Conservation (phyloP, 352 stramenopile genomes). For the Paralagenidium karlingii region DNA sequence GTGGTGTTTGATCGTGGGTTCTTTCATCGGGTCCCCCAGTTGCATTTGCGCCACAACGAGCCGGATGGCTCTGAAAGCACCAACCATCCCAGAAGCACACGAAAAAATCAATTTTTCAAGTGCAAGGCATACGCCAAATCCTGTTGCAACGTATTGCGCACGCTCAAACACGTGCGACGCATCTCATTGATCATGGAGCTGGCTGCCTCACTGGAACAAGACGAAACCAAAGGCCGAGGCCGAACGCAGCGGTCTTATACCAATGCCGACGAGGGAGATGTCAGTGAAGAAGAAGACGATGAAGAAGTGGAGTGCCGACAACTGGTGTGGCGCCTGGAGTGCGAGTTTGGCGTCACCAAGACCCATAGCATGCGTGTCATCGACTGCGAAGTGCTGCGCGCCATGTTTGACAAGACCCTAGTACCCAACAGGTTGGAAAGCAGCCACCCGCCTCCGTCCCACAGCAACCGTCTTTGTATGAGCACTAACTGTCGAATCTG, state of each 20-base stretch:
- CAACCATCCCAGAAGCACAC: constrained; percentile 17
- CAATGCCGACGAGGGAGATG: constrained; percentile 7
- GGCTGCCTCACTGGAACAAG: too few relatives aligned
- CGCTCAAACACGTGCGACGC: constrained; percentile 68
- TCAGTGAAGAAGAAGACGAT: constrained; percentile 14
- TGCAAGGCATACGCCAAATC: constrained; percentile 71
- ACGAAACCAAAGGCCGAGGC: too few relatives aligned
- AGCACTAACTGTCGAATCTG: too few relatives aligned
- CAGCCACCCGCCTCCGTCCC: background rate
- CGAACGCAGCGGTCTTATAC: constrained; percentile 1
- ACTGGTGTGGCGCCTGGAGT: constrained; percentile 51
- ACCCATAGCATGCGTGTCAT: constrained; percentile 76
- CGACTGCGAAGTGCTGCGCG: constrained; percentile 60
- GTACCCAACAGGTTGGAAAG: constrained; percentile 26
- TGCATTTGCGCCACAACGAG: constrained; percentile 3
- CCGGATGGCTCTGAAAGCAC: background rate
- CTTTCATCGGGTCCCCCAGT: constrained; percentile 20
- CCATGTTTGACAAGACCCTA: constrained; percentile 48
- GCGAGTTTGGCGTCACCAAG: constrained; percentile 82
- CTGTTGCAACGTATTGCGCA: constrained; percentile 71
- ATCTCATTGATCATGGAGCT: constrained; percentile 54
- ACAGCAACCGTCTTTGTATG: background rate
- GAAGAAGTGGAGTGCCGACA: constrained; percentile 49
- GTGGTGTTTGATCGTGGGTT: constrained; percentile 56
- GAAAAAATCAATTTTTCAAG: too few relatives aligned